Percentiles rank a stretch among this genome's conserved stretches.
These are phyloP conservation scores for Sechiopsis laciniata DNA, from an alignment of 306 rosid species.

Conservation along the genomic window DNA sequence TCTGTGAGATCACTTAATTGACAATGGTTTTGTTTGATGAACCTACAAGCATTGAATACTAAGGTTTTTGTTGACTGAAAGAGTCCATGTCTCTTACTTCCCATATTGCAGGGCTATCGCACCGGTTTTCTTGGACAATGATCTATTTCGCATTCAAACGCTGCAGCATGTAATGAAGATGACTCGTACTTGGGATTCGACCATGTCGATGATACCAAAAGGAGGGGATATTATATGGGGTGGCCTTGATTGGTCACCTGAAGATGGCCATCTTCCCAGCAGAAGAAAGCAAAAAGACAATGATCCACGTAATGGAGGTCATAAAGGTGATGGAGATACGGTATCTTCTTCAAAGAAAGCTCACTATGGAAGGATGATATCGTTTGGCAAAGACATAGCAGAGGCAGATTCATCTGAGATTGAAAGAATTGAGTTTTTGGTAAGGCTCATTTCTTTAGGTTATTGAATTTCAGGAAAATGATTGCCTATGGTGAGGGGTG, in stretches of 20 bases:
- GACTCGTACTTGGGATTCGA: conserved; percentile 87
- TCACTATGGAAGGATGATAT: conserved; percentile 66
- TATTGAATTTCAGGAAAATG: background rate
- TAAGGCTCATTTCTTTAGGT: conserved; percentile 26
- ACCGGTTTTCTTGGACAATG: conserved; percentile 70
- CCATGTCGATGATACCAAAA: conserved; percentile 86
- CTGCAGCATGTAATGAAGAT: conserved; percentile 74
- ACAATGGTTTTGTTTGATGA: background rate
- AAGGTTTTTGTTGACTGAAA: background rate
- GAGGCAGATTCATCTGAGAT: conserved; percentile 57
- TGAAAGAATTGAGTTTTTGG: conserved; percentile 55
- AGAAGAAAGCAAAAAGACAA: conserved; percentile 35
- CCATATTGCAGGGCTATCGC: conserved; percentile 57
- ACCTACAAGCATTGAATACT: background rate
- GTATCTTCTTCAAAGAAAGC: conserved; percentile 29
- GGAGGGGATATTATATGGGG: conserved; percentile 91
- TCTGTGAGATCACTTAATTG: too few species aligned
- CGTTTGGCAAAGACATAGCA: conserved; percentile 66
- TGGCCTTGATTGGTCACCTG: conserved; percentile 81
- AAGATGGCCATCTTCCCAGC: conserved; percentile 45
- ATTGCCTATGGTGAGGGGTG: background rate
- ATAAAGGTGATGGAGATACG: conserved; percentile 26
- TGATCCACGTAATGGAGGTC: conserved; percentile 26
- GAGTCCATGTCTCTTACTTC: background rate
- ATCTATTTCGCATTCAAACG: conserved; percentile 74